Percentiles rank a stretch among this genome's conserved stretches.
Conservation (phyloP, 2,329 filamentous ascomycete genomes). For the Westerdykella ornata region DNA sequence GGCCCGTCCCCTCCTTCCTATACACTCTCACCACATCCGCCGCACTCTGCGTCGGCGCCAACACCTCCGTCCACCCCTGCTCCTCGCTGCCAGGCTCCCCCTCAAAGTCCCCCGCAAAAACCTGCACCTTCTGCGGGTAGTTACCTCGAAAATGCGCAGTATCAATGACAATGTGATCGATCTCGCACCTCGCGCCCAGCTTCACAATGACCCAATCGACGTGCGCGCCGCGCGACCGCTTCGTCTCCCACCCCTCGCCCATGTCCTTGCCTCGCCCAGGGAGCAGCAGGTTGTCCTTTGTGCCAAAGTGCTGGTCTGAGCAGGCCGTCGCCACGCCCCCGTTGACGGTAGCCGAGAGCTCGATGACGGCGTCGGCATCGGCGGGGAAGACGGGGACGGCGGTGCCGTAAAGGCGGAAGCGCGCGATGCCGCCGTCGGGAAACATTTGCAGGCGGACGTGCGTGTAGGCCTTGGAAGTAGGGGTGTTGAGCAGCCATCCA, state of each 20-base stretch:
- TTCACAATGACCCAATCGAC: constrained; percentile 75
- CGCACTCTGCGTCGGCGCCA: constrained; percentile 60
- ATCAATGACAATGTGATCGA: constrained; percentile 65
- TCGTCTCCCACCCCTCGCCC: constrained; percentile 85
- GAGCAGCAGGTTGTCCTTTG: constrained; percentile 71
- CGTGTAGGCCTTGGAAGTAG: constrained; percentile 62
- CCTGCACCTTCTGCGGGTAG: constrained; percentile 68
- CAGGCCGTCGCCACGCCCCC: constrained; percentile 69
- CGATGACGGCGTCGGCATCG: constrained; percentile 59
- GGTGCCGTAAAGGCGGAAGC: constrained; percentile 70
- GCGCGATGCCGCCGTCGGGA: constrained; percentile 74
- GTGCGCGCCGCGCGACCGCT: constrained; percentile 65
- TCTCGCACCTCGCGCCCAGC: constrained; percentile 59
- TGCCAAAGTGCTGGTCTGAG: constrained; percentile 79
- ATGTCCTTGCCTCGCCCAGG: constrained; percentile 75
- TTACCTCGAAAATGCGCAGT: constrained; percentile 81
- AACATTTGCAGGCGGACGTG: constrained; percentile 80
- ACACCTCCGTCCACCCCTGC: constrained; percentile 58
- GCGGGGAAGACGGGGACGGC: constrained; percentile 70
- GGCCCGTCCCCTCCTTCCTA: constrained; percentile 19
- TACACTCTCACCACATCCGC: constrained; percentile 69
- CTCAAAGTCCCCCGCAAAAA: constrained; percentile 55
- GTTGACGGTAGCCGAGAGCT: constrained; percentile 71
- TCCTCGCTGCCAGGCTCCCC: constrained; percentile 53
- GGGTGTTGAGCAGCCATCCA: constrained; percentile 58